Conservation (phyloP, 2,329 filamentous ascomycete genomes). For the Esteya vermicola region DNA sequence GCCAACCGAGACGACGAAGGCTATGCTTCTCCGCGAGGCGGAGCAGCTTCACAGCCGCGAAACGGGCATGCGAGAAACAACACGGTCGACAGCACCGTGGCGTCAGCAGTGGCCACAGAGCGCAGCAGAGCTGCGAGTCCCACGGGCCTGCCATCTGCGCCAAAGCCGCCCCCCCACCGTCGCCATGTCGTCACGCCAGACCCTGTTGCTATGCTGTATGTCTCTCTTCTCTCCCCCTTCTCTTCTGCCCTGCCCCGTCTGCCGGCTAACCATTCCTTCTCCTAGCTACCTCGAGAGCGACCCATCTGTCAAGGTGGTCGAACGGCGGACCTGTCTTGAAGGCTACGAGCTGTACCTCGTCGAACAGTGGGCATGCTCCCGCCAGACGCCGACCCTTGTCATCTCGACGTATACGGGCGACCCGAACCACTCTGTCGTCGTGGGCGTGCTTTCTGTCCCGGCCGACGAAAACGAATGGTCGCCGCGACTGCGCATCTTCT, state of each 20-base stretch:
- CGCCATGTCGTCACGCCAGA: conserved; percentile 43
- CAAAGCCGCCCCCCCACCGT: conserved; percentile 13
- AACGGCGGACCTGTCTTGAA: conserved; percentile 52
- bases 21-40: conserved; percentile 17
- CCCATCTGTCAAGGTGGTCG: conserved; percentile 56
- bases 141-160: neutral
- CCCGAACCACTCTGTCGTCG: conserved; percentile 59
- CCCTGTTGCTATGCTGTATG: conserved; percentile 40
- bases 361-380: conserved; percentile 94
- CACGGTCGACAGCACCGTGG: neutral
- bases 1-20: conserved; percentile 23
- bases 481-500: conserved; percentile 63
- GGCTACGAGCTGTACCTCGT: conserved; percentile 92
- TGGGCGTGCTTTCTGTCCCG: conserved; percentile 69
- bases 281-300: conserved; percentile 77
- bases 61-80: neutral
- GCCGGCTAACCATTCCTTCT: neutral
- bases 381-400: conserved; percentile 76
- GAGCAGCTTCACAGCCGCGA: conserved; percentile 8
- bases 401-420: conserved; percentile 92
- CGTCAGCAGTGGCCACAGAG: neutral
- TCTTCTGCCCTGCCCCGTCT: neutral
- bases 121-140: neutral
- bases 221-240: neutral
- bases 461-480: conserved; percentile 72